These are phyloP conservation scores for Zygosaccharomyces sapae DNA, from an alignment of 1,139 yeast genomes.

Conservation along the genomic window DNA sequence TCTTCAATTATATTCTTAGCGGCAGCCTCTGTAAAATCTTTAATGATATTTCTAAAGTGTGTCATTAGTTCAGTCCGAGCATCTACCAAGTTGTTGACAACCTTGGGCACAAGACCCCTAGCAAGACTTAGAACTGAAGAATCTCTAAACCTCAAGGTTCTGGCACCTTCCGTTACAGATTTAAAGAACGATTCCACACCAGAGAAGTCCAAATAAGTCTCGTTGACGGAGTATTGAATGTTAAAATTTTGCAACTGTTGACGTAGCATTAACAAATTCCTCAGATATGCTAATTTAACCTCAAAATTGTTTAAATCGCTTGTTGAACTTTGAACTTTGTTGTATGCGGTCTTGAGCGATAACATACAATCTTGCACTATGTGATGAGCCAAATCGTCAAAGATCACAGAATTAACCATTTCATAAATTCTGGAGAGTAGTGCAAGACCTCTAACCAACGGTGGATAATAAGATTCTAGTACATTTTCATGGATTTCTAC, in stretches of 20 bases:
- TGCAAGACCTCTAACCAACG: constrained; percentile 66
- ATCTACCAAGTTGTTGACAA: constrained; percentile 81
- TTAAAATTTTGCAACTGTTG: constrained; percentile 75
- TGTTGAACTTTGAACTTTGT: constrained; percentile 39
- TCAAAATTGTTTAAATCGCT: constrained; percentile 47
- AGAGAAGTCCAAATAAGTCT: constrained; percentile 74
- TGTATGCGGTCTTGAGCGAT: constrained; percentile 53
- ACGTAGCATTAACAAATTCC: constrained; percentile 65
- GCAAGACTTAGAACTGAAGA: constrained; percentile 50
- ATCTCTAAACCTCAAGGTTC: constrained; percentile 22
- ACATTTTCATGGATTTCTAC: constrained; percentile 10
- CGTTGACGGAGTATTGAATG: constrained; percentile 69
- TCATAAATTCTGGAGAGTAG: constrained; percentile 76
- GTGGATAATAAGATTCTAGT: constrained; percentile 57
- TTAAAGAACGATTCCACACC: constrained; percentile 61
- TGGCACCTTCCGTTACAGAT: constrained; percentile 37
- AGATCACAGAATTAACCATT: constrained; percentile 66
- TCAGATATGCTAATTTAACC: constrained; percentile 62
- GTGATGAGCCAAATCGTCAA: constrained; percentile 86
- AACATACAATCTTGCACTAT: constrained; percentile 74
- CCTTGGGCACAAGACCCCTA: constrained; percentile 69
- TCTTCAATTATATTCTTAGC: constrained; percentile 37
- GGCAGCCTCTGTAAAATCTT: constrained; percentile 50
- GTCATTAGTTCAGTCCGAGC: constrained; percentile 74
- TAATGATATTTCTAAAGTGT: constrained; percentile 67